These are phyloP conservation scores for Aspergillus hiratsukae DNA, from an alignment of 2,329 filamentous ascomycete genomes.

Conservation along the genomic window DNA sequence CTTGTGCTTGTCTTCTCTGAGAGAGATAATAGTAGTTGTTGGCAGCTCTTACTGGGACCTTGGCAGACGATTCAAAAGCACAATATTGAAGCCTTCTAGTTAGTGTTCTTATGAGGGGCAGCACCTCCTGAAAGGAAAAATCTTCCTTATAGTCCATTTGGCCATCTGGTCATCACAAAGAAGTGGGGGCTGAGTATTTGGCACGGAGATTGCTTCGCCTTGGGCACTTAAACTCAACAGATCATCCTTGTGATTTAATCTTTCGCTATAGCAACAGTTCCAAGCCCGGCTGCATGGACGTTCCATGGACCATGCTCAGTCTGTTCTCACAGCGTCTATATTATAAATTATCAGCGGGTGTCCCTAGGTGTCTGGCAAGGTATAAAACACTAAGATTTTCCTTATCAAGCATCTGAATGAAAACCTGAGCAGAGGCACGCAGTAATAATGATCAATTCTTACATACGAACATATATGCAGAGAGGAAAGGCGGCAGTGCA, in stretches of 20 bases:
- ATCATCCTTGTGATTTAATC: not conserved
- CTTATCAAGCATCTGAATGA: not conserved
- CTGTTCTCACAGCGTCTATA: not conserved
- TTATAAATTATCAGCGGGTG: not conserved
- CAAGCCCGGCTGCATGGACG: not conserved
- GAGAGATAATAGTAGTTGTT: too few species aligned
- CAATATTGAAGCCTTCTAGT: too few species aligned
- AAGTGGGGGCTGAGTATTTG: not conserved
- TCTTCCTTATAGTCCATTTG: not conserved
- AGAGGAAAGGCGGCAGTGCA: too few species aligned
- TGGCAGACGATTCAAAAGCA: too few species aligned
- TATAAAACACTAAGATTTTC: not conserved
- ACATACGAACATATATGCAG: too few species aligned
- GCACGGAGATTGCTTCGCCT: not conserved
- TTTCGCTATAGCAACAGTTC: not conserved
- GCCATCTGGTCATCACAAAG: not conserved
- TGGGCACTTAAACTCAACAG: not conserved
- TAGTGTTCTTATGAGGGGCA: too few species aligned
- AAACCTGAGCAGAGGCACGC: not conserved
- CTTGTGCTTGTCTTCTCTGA: too few species aligned
- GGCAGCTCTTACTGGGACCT: too few species aligned
- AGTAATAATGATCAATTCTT: not conserved
- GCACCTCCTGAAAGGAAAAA: too few species aligned
- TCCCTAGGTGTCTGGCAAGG: not conserved
- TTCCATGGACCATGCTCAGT: not conserved